phyloP scores from a whole-genome alignment of 495 filamentous ascomycete genomes.

The Hyphodiscus hymeniophilus region DNA sequence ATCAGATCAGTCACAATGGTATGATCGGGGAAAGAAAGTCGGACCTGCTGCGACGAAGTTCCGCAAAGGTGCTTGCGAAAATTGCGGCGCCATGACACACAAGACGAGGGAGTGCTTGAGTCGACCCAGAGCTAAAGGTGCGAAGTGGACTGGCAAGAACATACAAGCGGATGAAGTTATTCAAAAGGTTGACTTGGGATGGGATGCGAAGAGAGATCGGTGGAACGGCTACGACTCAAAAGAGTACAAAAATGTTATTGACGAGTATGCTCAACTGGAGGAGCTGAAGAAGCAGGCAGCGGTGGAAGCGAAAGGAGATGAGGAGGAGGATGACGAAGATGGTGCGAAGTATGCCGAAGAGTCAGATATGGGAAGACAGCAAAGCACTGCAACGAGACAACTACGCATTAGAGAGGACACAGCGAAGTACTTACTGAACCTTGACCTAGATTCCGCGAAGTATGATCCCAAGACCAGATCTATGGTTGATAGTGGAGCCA shows the following conservation, averaged over 20 bases:
- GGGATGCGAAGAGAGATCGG: conserved; percentile 97
- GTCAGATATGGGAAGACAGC: conserved; percentile 90
- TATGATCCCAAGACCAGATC: conserved; percentile 96
- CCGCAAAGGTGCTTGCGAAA: conserved; percentile 95
- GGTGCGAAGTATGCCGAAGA: conserved; percentile 83
- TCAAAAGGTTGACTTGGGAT: conserved; percentile 76
- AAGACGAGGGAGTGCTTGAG: conserved; percentile 90
- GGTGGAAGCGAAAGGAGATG: conserved; percentile 32
- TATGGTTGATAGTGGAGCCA: conserved; percentile 85
- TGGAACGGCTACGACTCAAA: conserved; percentile 94
- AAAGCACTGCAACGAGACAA: conserved; percentile 83
- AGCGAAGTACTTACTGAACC: conserved; percentile 92
- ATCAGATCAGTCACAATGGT: conserved; percentile 75
- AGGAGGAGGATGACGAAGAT: conserved; percentile 45
- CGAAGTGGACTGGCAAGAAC: conserved; percentile 85
- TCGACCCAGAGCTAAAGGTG: conserved; percentile 82
- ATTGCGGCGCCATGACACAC: conserved; percentile 95
- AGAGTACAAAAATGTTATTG: conserved; percentile 76
- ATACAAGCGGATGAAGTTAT: conserved; percentile 91
- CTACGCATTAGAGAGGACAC: conserved; percentile 92
- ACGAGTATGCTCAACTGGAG: conserved; percentile 83
- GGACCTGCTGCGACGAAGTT: conserved; percentile 89
- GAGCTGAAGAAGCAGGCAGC: conserved; percentile 56
- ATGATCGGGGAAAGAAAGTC: conserved; percentile 72
- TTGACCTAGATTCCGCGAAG: conserved; percentile 93